Base-by-base conservation (phyloP, 768 basidiomycete genomes). In the Agrocybe chaxingu region DNA sequence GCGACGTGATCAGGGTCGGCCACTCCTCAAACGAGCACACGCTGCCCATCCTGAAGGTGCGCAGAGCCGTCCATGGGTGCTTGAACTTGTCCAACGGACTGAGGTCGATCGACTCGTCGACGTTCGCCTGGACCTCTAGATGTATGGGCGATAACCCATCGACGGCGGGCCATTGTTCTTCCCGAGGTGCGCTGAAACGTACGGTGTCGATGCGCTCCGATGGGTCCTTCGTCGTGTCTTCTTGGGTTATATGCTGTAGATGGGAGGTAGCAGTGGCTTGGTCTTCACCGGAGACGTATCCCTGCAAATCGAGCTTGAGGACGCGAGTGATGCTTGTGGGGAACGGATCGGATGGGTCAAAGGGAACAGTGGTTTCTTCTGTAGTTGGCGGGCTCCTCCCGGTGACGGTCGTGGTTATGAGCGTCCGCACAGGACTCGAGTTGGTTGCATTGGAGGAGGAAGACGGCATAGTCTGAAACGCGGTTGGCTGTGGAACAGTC, bases 161-260 rank as follows among this genome's bases (percentile, higher is more conserved):
- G n/a, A 54, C 48, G 4, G 53, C 53, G 12, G 50, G 53, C 53
- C 53, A 54, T 32, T 54, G 53, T 12, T 50, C 44, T 1, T 45
- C 48, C 37, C 50, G 48, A 8, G 53, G 53, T 8, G 48, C 40
- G 13, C 50, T 54, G 37, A 54, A 49, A 18, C 48, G 45, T 8
- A 54, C 53, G n/a, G 48, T 54, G 38, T 54, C 53, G 32, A 54
- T 50, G 3, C 53, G 53, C 29, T 54, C 53, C 13, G 48, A 42
- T 45, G 48, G 33, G 24, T 47, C 48, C 1, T 44, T 47, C 30
- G 49, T 47, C 33, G 50, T 47, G 24, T 54, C 53, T 18, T 49
- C 37, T 18, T 46, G 48, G 37, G 50, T 41, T 29, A 54, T 49
- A 12, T 49, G 43, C 18, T 31, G 42, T 33, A 54, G 30, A 19